Evolutionary conservation across 768 basidiomycete genomes (phyloP).

Genomic region (Cubamyces lactineus): DNA sequence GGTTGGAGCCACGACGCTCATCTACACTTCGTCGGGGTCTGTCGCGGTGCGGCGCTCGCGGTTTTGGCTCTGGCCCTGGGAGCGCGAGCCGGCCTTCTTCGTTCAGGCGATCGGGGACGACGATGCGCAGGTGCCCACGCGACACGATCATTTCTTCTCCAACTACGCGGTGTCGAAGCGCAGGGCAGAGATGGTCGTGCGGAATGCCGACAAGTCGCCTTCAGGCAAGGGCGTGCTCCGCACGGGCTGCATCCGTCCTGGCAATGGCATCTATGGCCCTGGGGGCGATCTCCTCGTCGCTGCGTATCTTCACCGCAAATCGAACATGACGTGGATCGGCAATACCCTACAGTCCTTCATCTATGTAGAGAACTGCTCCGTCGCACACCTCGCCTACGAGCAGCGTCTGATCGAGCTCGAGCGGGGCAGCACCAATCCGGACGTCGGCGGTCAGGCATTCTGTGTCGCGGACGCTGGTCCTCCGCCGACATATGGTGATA

Average conservation of each 20-base stretch:
- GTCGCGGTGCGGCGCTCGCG: slow-evolving; percentile 58
- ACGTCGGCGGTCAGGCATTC: slow-evolving; percentile 78
- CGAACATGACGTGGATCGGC: slow-evolving; percentile 65
- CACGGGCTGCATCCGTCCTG: slow-evolving; percentile 78
- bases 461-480: slow-evolving; percentile 67
- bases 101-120: slow-evolving; percentile 71
- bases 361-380: slow-evolving; percentile 78
- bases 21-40: slow-evolving; percentile 79
- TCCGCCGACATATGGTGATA: slow-evolving; percentile 63
- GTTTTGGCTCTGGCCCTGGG: slow-evolving; percentile 79
- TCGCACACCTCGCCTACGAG: slow-evolving; percentile 76
- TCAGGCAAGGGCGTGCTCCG: slow-evolving; percentile 49
- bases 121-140: slow-evolving; percentile 52
- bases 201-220: slow-evolving; percentile 43
- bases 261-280: slow-evolving; percentile 76
- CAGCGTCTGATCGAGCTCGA: slow-evolving; percentile 61
- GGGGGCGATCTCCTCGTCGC: slow-evolving; percentile 73
- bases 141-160: slow-evolving; percentile 69
- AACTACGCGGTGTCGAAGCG: slow-evolving; percentile 76
- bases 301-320: slow-evolving; percentile 59
- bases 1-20: slow-evolving; percentile 56
- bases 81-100: slow-evolving; percentile 56
- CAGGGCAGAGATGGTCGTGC: slow-evolving; percentile 55
- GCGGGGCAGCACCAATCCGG: slow-evolving; percentile 49
- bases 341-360: slow-evolving; percentile 63